These are phyloP conservation scores for Misopates orontium DNA, from an alignment of 257 asterid genomes.

Conservation along the genomic window DNA sequence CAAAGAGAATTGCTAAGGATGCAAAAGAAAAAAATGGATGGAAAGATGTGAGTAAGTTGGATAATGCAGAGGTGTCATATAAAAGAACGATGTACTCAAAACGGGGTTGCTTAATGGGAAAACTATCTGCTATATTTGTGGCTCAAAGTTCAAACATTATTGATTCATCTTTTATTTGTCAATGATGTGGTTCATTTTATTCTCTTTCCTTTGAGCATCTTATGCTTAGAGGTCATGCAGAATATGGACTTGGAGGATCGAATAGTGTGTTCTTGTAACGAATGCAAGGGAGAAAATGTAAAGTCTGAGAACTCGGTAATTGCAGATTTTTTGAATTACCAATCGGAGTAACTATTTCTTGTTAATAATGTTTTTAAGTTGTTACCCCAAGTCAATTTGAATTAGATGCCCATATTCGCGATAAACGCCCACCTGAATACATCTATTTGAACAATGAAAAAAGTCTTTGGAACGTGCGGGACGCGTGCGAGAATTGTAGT, in stretches of 20 bases:
- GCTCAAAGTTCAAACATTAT: conserved; percentile 53
- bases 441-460: conserved; percentile 79
- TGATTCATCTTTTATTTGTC: neutral
- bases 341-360: conserved; percentile 24
- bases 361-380: conserved; percentile 49
- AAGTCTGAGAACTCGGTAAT: neutral
- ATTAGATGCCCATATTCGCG: conserved; percentile 69
- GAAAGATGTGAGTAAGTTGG: conserved; percentile 30
- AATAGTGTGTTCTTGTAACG: conserved; percentile 71
- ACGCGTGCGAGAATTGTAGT: conserved; percentile 58
- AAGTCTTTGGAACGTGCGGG: conserved; percentile 64
- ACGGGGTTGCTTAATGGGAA: conserved; percentile 88
- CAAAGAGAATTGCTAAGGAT: too few species aligned
- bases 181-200: conserved; percentile 26
- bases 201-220: conserved; percentile 24
- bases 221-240: conserved; percentile 50
- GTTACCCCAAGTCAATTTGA: conserved; percentile 79
- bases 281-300: conserved; percentile 68
- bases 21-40: conserved; percentile 36
- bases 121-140: conserved; percentile 57
- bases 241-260: conserved; percentile 66
- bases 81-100: conserved; percentile 73
- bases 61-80: too few species aligned
- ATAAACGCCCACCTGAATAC: conserved; percentile 80
- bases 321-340: conserved; percentile 15